phyloP scores from a whole-genome alignment of 768 basidiomycete genomes.

The Calvatia gigantea region DNA sequence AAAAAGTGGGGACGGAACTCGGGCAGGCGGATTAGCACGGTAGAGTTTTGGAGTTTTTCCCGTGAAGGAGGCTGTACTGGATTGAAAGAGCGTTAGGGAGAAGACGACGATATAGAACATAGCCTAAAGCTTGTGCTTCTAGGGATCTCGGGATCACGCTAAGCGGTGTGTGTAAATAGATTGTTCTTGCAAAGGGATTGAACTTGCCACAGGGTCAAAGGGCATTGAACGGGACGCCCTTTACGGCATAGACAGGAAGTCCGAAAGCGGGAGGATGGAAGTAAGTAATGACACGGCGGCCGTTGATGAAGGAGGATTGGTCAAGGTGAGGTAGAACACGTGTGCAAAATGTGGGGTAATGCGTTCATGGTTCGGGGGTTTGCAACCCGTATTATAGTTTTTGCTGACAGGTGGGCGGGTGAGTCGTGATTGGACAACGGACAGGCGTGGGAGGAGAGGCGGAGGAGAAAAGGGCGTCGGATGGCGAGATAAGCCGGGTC shows the following conservation, averaged over 20 bases:
- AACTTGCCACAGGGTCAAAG: constrained; percentile 1
- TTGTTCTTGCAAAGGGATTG: background rate
- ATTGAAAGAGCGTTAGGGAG: too few relatives aligned
- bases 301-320: constrained; percentile 11
- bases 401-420: background rate
- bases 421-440: background rate
- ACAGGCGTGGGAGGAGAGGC: constrained; percentile 1
- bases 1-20: background rate
- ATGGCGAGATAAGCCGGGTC: constrained; percentile 1
- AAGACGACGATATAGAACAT: too few relatives aligned
- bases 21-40: background rate
- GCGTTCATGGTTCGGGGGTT: background rate
- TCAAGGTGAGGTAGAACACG: background rate
- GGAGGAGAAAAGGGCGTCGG: background rate
- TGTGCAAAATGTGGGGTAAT: background rate
- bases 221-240: background rate
- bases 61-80: too few relatives aligned
- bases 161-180: background rate
- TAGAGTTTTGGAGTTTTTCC: too few relatives aligned
- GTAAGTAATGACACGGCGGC: background rate
- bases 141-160: constrained; percentile 7
- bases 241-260: background rate
- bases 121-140: background rate
- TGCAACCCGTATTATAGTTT: background rate
- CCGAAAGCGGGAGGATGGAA: background rate